phyloP scores from a whole-genome alignment of 306 rosid genomes.

The Trichosanthes truncata region DNA sequence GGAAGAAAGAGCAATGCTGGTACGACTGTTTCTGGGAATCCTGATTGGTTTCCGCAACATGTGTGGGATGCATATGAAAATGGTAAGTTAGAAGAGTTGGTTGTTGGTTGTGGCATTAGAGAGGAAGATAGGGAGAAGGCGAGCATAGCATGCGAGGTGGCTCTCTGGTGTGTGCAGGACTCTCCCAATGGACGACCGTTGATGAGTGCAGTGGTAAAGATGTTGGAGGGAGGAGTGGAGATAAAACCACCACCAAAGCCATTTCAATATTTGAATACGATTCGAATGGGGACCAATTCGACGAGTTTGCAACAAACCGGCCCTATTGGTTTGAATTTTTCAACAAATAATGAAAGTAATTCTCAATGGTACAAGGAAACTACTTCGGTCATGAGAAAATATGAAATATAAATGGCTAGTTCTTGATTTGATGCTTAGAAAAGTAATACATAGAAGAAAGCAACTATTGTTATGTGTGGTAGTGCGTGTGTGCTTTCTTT shows the following conservation, averaged over 20 bases:
- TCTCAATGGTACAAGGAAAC: background rate
- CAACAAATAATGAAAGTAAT: background rate
- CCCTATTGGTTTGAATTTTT: background rate
- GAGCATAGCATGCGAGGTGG: conserved; percentile 30
- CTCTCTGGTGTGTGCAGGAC: conserved; percentile 38
- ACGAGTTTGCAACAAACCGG: conserved; percentile 11
- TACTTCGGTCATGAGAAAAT: conserved; percentile 14
- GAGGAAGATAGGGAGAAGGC: conserved; percentile 20
- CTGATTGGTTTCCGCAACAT: conserved; percentile 40
- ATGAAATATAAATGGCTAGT: conserved; percentile 14
- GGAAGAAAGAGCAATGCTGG: conserved; percentile 38
- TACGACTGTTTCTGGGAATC: conserved; percentile 11
- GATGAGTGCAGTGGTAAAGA: conserved; percentile 39
- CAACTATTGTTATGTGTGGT: too few species aligned
- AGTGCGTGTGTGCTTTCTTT: too few species aligned
- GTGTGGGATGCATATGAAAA: conserved; percentile 26
- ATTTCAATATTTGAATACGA: conserved; percentile 19
- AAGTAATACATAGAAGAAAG: too few species aligned
- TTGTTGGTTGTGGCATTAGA: conserved; percentile 22
- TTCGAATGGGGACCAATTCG: background rate
- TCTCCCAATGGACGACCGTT: conserved; percentile 34
- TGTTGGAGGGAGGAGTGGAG: conserved; percentile 46
- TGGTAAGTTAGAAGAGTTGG: conserved; percentile 15
- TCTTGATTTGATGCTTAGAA: background rate
- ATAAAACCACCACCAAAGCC: conserved; percentile 31